phyloP scores from a whole-genome alignment of 352 stramenopile genomes.

The Elongisporangium undulatum region DNA sequence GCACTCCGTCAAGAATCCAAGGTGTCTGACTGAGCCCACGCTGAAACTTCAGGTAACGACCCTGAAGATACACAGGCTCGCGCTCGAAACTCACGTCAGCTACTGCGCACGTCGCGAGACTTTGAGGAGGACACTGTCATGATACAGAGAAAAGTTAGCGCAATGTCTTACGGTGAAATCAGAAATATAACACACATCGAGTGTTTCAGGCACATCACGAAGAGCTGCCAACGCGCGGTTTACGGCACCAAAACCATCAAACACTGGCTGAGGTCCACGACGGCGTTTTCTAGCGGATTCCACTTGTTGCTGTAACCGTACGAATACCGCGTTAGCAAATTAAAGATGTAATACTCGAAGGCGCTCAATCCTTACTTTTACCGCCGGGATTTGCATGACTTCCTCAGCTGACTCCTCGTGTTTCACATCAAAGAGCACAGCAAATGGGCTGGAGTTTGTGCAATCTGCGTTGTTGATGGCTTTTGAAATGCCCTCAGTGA shows the following conservation, averaged over 20 bases:
- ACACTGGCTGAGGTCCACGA: slow-evolving; percentile 48
- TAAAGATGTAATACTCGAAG: background rate
- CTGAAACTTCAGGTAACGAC: slow-evolving; percentile 89
- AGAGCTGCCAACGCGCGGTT: slow-evolving; percentile 52
- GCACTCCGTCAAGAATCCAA: slow-evolving; percentile 85
- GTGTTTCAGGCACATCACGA: slow-evolving; percentile 34
- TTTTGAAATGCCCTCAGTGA: slow-evolving; percentile 36
- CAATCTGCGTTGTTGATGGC: slow-evolving; percentile 49
- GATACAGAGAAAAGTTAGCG: slow-evolving; percentile 2
- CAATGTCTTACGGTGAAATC: background rate
- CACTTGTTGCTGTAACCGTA: slow-evolving; percentile 42
- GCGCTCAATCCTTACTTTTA: slow-evolving; percentile 35
- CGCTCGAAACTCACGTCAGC: slow-evolving; percentile 51
- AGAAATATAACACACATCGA: slow-evolving; percentile 18
- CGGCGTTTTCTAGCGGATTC: slow-evolving; percentile 61
- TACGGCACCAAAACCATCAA: slow-evolving; percentile 79
- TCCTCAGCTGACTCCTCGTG: slow-evolving; percentile 69
- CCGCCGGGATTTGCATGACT: slow-evolving; percentile 69
- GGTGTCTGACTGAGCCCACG: slow-evolving; percentile 88
- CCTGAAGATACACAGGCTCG: slow-evolving; percentile 85
- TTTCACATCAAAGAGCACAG: slow-evolving; percentile 59
- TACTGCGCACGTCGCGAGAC: slow-evolving; percentile 28
- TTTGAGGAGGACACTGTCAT: slow-evolving; percentile 36
- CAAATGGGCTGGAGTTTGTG: slow-evolving; percentile 54
- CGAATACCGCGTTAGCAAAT: background rate